Base-by-base conservation (phyloP, 2,329 filamentous ascomycete genomes). In the Bipolaris cookei region DNA sequence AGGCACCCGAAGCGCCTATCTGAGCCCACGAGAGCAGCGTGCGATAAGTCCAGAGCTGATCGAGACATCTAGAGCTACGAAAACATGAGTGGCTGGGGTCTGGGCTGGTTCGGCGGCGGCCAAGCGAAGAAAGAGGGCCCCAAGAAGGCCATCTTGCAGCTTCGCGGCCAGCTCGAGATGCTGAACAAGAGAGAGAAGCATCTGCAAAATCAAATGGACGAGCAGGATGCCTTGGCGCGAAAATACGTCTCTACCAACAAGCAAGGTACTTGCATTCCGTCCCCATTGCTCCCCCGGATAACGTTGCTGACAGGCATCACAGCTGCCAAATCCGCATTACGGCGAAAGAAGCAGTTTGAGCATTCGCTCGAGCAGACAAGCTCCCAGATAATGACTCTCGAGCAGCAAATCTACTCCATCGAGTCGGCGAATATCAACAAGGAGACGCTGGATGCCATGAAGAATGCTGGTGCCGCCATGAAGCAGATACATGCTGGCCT, bases 401-500 rank as follows among this genome's bases (percentile, higher is more conserved):
- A 99, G 78, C 90, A 93, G 74, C 92, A 99, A 77, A 96, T 98
- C 74, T 95, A 95, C 77, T 89, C 91, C 58, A 98, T 99, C 81
- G 95, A 99, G 79, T 92, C 93, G 45, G 95, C 95, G 61, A 99
- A 98, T 77, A 97, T 99, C 82, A 99, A 99, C 83, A 89, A 94
- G 80, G 93, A 97, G 83, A 99, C 95, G 11, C 83, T 98, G 64
- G 86, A 89, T 66, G 94, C 93, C 6, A 97, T 99, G 92, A 89
- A 96, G 85, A 89, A 89, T 74, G 94, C 95, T 10, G 88, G 91
- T 64, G 82, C 88, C 59, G 95, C 94, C 34, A 98, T 99, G 93
- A 90, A 93, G 81, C 83, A 89, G 63, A 99, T 99, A 69, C 92
- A 98, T 76, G 89, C 88, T 69, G 90, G 90, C 63, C 86, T 98